Evolutionary conservation across 148 eudicot species (phyloP).

Genomic region (Euryodendron excelsum): DNA sequence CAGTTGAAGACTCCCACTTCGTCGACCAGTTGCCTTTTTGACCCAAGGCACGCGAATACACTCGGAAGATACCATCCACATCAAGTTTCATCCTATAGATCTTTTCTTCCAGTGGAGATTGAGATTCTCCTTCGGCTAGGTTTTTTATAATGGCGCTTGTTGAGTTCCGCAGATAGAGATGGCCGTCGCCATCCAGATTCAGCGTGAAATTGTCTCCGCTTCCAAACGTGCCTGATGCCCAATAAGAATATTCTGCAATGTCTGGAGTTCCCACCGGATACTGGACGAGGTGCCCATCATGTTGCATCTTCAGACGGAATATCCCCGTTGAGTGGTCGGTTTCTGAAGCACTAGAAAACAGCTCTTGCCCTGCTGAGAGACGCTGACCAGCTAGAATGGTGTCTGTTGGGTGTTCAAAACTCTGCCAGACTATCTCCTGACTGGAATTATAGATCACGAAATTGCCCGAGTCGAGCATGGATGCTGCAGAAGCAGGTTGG

Average conservation of each 20-base stretch:
- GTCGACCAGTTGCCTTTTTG: constrained; percentile 5
- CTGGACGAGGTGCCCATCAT: no score
- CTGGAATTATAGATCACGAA: no score
- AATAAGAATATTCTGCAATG: constrained; percentile 2
- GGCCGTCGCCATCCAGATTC: constrained; percentile 24
- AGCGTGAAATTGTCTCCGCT: constrained; percentile 18
- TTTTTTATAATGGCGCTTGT: constrained; percentile 8
- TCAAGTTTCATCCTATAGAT: constrained; percentile 15
- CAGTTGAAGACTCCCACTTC: constrained; percentile 9
- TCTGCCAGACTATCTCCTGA: no score
- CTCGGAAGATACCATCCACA: constrained; percentile 31
- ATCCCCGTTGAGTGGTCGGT: no score
- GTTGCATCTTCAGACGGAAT: no score
- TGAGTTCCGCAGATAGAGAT: constrained; percentile 25
- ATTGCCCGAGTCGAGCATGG: no score
- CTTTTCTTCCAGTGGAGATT: neutral
- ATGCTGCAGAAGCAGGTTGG: no score
- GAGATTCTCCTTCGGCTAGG: constrained; percentile 20
- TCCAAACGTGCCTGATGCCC: neutral
- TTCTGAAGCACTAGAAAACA: no score
- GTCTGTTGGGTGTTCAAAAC: no score
- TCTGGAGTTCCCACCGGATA: neutral
- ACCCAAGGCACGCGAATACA: constrained; percentile 15
- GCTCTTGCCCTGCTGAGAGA: no score
- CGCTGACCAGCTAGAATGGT: no score